A percentile compares a stretch with the other conserved stretches of the same genome.
phyloP scores from a whole-genome alignment of 2,329 filamentous ascomycete genomes.

The Ophiostoma sp. region DNA sequence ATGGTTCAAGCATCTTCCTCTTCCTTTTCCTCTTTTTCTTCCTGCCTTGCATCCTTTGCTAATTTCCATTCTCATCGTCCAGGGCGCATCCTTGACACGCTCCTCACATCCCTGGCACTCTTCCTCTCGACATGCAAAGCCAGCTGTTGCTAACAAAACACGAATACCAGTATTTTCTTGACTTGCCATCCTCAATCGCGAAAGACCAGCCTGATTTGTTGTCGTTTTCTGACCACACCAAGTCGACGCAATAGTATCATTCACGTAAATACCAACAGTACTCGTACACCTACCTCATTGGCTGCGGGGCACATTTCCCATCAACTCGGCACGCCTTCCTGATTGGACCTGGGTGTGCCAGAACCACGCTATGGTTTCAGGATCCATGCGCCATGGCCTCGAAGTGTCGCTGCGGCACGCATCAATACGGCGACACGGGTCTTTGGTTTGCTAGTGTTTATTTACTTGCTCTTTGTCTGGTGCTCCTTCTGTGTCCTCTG shows the following conservation, averaged over 20 bases:
- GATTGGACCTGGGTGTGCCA: slow-evolving; percentile 17
- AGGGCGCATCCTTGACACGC: not conserved
- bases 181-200: no score
- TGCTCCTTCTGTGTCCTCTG: no score
- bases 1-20: not conserved
- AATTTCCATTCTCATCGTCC: not conserved
- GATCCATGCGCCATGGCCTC: slow-evolving; percentile 20
- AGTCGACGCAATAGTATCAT: not conserved
- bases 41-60: not conserved
- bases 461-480: not conserved
- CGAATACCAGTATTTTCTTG: no score
- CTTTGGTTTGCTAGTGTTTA: no score
- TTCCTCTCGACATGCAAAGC: no score
- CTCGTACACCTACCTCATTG: slow-evolving; percentile 5
- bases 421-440: not conserved
- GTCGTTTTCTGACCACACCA: slow-evolving; percentile 1
- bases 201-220: not conserved
- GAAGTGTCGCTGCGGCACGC: not conserved
- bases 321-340: slow-evolving; percentile 16
- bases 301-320: slow-evolving; percentile 11
- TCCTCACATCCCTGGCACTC: not conserved
- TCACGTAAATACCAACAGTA: not conserved
- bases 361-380: slow-evolving; percentile 23
- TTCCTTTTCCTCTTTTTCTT: not conserved
- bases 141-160: no score